A percentile compares a stretch with the other conserved stretches of the same genome.
Conservation (phyloP, 192 early-diverging fungal genomes). For the Diversispora epigaea region DNA sequence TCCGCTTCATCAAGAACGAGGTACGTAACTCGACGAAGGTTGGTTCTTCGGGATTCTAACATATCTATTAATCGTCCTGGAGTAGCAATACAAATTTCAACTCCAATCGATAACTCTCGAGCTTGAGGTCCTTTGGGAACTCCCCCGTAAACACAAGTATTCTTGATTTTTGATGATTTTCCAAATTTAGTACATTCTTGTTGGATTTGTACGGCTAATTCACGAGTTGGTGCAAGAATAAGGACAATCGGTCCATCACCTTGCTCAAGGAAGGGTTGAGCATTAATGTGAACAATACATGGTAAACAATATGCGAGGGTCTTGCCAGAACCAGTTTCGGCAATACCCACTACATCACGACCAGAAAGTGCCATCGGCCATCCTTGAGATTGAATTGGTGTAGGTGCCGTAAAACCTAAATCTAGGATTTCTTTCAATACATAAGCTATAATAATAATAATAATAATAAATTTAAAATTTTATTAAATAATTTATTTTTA, state of each 20-base stretch:
- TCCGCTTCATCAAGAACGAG: constrained; percentile 99
- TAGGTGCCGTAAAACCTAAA: constrained; percentile 85
- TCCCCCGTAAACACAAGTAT: constrained; percentile 95
- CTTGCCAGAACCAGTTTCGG: constrained; percentile 90
- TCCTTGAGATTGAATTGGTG: constrained; percentile 94
- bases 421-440: constrained; percentile 84
- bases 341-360: constrained; percentile 90
- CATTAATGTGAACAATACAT: constrained; percentile 98
- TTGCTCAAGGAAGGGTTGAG: constrained; percentile 85
- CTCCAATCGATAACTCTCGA: constrained; percentile 78
- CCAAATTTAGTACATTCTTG: constrained; percentile 94
- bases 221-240: constrained; percentile 94
- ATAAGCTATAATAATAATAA: constrained; percentile 52
- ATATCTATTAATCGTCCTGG: constrained; percentile 98
- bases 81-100: constrained; percentile 96
- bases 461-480: constrained; percentile 10
- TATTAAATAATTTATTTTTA: no score
- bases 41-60: constrained; percentile 84
- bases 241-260: constrained; percentile 98
- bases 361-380: constrained; percentile 98
- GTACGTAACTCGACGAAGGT: constrained; percentile 92
- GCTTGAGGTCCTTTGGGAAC: constrained; percentile 89
- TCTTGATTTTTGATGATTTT: constrained; percentile 82
- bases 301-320: constrained; percentile 93
- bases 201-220: constrained; percentile 97